phyloP scores from a whole-genome alignment of 2,329 filamentous ascomycete genomes.

The Paracamarosporium sp. region DNA sequence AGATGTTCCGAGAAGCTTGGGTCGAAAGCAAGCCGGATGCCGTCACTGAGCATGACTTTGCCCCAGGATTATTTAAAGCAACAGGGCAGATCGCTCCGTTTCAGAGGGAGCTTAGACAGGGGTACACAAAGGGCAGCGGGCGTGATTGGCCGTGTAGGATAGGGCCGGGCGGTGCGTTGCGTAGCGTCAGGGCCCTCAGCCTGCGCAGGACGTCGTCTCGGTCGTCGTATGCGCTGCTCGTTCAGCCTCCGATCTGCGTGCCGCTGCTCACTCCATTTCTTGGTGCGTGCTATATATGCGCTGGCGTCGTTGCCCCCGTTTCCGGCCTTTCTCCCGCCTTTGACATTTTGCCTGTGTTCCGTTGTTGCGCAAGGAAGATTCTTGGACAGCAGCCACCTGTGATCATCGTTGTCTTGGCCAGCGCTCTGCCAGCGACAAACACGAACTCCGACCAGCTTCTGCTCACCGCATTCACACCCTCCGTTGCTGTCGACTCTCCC shows the following conservation, averaged over 20 bases:
- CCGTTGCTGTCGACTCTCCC: neutral
- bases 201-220: neutral
- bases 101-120: slow-evolving; percentile 1
- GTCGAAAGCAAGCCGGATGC: neutral
- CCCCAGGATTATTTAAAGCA: slow-evolving; percentile 10
- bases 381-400: neutral
- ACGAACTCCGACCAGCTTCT: slow-evolving; percentile 3
- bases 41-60: slow-evolving; percentile 3
- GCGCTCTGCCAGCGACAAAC: neutral
- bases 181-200: neutral
- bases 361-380: neutral
- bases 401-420: neutral
- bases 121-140: neutral
- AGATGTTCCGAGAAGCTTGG: neutral
- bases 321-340: neutral
- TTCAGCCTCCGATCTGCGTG: slow-evolving; percentile 4
- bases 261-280: neutral
- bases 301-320: neutral
- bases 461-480: neutral
- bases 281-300: slow-evolving; percentile 1
- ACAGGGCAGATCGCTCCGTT: slow-evolving; percentile 7
- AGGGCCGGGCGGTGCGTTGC: slow-evolving; percentile 2
- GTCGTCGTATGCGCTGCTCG: neutral
- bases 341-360: neutral
- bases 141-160: slow-evolving; percentile 1